A percentile compares a stretch with the other conserved stretches of the same genome.
phyloP scores from a whole-genome alignment of 2,329 filamentous ascomycete genomes.

The Endothia cerciana region DNA sequence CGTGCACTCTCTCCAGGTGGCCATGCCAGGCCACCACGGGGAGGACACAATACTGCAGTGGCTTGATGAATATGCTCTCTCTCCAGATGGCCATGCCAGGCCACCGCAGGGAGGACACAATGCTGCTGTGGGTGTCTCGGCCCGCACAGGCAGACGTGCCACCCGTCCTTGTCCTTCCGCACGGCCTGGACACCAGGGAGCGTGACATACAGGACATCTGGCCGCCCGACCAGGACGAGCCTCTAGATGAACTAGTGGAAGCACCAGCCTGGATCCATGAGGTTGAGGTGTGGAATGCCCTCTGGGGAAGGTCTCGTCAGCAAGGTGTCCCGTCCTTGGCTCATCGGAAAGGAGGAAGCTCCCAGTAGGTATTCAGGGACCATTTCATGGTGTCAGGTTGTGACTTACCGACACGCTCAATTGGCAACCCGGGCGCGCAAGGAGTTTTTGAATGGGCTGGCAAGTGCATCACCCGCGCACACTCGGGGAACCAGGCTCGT shows the following conservation, averaged over 20 bases:
- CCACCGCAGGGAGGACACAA: background rate
- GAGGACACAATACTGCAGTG: no score
- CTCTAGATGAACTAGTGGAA: background rate
- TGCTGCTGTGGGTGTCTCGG: no score
- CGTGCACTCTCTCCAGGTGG: no score
- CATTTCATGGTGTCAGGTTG: no score
- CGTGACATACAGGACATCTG: background rate
- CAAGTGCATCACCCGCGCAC: background rate
- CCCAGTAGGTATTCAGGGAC: no score
- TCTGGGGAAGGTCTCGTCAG: no score
- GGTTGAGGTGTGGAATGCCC: background rate
- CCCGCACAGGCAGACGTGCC: conserved; percentile 1
- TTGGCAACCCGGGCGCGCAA: background rate
- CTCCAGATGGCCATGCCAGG: background rate
- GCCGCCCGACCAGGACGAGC: background rate
- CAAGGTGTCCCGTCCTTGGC: no score
- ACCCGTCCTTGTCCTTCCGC: background rate
- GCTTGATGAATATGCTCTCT: no score
- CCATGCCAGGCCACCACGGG: no score
- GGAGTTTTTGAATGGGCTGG: background rate
- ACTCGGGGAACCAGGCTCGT: background rate
- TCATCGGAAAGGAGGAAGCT: no score
- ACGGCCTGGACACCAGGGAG: background rate
- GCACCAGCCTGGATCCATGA: background rate
- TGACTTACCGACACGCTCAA: background rate